These are phyloP conservation scores for Endogone sp. DNA, from an alignment of 192 early-diverging fungal species.

Conservation along the genomic window DNA sequence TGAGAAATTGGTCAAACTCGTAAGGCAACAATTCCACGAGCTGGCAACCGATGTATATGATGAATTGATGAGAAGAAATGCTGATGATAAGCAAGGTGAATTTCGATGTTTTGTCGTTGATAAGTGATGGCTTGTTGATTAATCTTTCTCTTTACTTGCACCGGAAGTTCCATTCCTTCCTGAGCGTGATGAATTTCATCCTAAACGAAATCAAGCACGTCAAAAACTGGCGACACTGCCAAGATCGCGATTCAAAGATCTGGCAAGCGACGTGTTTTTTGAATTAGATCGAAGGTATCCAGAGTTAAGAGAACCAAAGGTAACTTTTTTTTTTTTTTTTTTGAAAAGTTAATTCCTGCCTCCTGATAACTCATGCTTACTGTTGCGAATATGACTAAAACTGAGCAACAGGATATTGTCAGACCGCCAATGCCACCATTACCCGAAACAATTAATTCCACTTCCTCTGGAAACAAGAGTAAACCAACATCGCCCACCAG, in stretches of 20 bases:
- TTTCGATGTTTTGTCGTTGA: not conserved
- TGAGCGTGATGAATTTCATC: slow-evolving; percentile 86
- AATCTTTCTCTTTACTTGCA: slow-evolving; percentile 11
- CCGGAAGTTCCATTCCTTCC: slow-evolving; percentile 72
- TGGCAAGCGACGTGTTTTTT: slow-evolving; percentile 85
- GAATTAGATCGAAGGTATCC: slow-evolving; percentile 68
- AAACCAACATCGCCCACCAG: slow-evolving; percentile 9
- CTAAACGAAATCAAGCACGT: slow-evolving; percentile 93
- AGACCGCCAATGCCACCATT: slow-evolving; percentile 17
- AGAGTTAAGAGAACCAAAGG: slow-evolving; percentile 31
- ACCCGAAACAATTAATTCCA: not conserved
- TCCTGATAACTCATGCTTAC: not conserved
- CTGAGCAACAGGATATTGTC: not conserved
- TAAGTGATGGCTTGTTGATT: not conserved
- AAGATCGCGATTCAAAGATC: slow-evolving; percentile 81
- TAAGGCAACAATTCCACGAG: slow-evolving; percentile 86
- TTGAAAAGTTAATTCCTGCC: not conserved
- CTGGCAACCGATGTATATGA: slow-evolving; percentile 96
- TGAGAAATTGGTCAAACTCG: slow-evolving; percentile 77
- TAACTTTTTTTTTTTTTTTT: slow-evolving; percentile 8
- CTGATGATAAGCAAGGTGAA: slow-evolving; percentile 56
- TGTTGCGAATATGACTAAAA: not conserved
- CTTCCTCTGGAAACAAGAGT: slow-evolving; percentile 7
- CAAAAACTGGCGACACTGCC: slow-evolving; percentile 95
- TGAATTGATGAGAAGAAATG: slow-evolving; percentile 73